Conservation (phyloP, 768 basidiomycete species). For the Phanerochaete sordida region DNA sequence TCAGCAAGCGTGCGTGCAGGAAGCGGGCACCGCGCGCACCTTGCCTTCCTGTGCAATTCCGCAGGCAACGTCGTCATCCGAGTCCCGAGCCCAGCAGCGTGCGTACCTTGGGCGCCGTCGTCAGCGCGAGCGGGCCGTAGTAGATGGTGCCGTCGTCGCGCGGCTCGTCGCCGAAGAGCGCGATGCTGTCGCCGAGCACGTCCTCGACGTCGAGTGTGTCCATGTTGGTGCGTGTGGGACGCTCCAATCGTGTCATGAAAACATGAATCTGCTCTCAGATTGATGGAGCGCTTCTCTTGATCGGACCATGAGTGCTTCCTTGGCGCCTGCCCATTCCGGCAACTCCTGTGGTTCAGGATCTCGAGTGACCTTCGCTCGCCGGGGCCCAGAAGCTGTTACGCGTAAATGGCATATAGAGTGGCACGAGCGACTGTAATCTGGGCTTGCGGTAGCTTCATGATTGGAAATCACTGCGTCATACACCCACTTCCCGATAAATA, state of each 20-base stretch:
- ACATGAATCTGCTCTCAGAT: neutral
- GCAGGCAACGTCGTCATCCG: neutral
- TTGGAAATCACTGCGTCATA: no score
- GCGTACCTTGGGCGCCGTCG: constrained; percentile 55
- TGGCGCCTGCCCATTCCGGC: no score
- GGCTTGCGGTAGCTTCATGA: no score
- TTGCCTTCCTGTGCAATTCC: constrained; percentile 48
- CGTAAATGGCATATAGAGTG: no score
- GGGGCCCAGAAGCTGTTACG: no score
- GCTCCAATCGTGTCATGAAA: neutral
- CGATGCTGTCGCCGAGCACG: constrained; percentile 49
- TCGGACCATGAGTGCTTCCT: no score
- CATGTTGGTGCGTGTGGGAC: constrained; percentile 2
- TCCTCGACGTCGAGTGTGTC: constrained; percentile 34
- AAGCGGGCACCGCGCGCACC: constrained; percentile 28
- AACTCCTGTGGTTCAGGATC: no score
- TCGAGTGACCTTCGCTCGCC: no score
- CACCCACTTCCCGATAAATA: no score
- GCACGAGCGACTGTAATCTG: no score
- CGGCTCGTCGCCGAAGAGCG: constrained; percentile 44
- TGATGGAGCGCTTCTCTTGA: no score
- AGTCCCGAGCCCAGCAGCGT: neutral
- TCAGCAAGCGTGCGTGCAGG: neutral
- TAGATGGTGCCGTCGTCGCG: constrained; percentile 40
- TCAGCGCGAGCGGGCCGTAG: constrained; percentile 53